Evolutionary conservation across 768 basidiomycete species (phyloP).

Genomic region (Neoboletus magnificus): DNA sequence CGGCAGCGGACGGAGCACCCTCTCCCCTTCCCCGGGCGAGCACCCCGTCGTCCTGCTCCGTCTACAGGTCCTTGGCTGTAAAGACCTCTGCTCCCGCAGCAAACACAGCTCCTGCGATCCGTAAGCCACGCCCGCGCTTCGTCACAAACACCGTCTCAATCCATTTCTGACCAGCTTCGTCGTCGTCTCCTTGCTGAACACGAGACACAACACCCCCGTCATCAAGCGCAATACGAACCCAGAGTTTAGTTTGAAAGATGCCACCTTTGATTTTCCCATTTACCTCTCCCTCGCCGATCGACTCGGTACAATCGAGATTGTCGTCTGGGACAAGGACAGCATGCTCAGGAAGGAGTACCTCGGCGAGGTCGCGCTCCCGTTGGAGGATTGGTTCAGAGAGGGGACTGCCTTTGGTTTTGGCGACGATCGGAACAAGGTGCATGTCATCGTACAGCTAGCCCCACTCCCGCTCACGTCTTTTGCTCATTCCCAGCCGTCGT

Average conservation of each 20-base stretch:
- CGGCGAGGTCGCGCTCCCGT: conserved; percentile 74
- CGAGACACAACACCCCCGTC: conserved; percentile 69
- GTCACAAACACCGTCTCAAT: not conserved
- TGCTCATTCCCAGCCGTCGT: conserved; percentile 40
- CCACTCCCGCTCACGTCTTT: not conserved
- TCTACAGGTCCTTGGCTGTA: conserved; percentile 66
- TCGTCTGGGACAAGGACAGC: conserved; percentile 93
- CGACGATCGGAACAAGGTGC: conserved; percentile 65
- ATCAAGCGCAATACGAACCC: conserved; percentile 72
- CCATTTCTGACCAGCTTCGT: conserved; percentile 51
- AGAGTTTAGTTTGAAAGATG: conserved; percentile 57
- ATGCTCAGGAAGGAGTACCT: conserved; percentile 84
- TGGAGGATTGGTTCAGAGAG: conserved; percentile 78
- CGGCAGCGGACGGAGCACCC: conserved; percentile 34
- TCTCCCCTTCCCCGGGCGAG: conserved; percentile 56
- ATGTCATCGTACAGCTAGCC: conserved; percentile 21
- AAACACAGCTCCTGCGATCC: conserved; percentile 73
- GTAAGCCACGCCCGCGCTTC: conserved; percentile 41
- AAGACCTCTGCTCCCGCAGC: conserved; percentile 59
- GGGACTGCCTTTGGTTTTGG: conserved; percentile 48
- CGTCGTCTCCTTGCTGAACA: conserved; percentile 57
- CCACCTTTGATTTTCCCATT: conserved; percentile 88
- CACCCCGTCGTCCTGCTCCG: conserved; percentile 62
- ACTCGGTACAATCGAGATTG: conserved; percentile 74
- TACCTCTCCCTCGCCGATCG: conserved; percentile 71